Evolutionary conservation across 1,139 yeast genomes (phyloP).

Genomic region (Debaryomyces nepalensis): DNA sequence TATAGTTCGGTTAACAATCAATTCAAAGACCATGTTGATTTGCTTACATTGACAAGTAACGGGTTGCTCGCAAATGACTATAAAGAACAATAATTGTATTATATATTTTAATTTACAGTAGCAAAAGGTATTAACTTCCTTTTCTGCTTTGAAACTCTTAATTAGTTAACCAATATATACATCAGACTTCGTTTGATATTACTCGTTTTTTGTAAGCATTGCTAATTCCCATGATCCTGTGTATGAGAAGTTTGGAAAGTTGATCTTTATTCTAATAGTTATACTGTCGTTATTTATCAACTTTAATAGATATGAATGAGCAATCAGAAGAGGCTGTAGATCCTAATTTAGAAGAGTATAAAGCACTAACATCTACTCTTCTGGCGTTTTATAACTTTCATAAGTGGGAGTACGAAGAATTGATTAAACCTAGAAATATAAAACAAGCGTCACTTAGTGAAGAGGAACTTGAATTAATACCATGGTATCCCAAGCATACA

Average conservation of each 20-base stretch:
- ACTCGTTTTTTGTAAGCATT: too few relatives aligned
- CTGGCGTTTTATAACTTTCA: constrained; percentile 43
- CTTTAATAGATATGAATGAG: not conserved
- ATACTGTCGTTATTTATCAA: too few relatives aligned
- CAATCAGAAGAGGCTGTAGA: constrained; percentile 6
- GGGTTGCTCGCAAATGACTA: constrained; percentile 14
- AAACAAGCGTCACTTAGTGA: constrained; percentile 36
- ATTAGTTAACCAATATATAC: too few relatives aligned
- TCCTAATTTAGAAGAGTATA: constrained; percentile 35
- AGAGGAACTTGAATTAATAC: constrained; percentile 48
- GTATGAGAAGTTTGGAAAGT: too few relatives aligned
- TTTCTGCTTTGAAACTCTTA: too few relatives aligned
- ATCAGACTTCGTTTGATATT: too few relatives aligned
- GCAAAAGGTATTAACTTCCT: too few relatives aligned
- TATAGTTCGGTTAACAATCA: not conserved
- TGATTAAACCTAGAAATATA: constrained; percentile 40
- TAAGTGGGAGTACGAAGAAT: constrained; percentile 39
- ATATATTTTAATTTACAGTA: not conserved
- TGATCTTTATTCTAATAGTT: too few relatives aligned
- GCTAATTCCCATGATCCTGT: too few relatives aligned
- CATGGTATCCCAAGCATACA: constrained; percentile 58
- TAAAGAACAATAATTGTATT: constrained; percentile 5
- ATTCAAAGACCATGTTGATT: constrained; percentile 9
- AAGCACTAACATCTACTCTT: constrained; percentile 44
- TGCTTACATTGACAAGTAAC: constrained; percentile 10